These are phyloP conservation scores for Picea glauca DNA, from an alignment of 75 land plant genomes.

Conservation along the genomic window DNA sequence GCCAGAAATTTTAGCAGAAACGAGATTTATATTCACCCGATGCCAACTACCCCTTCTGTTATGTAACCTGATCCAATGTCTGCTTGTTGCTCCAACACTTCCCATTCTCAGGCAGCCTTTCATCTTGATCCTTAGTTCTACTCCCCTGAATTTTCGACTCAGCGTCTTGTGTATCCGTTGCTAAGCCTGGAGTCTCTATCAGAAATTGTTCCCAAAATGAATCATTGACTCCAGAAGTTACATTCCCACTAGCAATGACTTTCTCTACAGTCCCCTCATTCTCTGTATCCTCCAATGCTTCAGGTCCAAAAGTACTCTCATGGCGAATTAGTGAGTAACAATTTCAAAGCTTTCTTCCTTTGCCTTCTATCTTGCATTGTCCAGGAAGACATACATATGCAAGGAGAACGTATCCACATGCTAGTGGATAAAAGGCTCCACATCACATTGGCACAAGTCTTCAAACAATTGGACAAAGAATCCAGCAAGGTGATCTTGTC, in stretches of 20 bases:
- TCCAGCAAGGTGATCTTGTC: too few relatives aligned
- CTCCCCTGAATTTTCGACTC: slow-evolving; percentile 24
- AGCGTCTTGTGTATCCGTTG: slow-evolving; percentile 22
- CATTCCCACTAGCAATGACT: not conserved
- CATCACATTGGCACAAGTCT: too few relatives aligned
- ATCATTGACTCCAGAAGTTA: slow-evolving; percentile 35
- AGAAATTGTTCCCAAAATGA: slow-evolving; percentile 79
- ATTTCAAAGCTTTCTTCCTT: too few relatives aligned
- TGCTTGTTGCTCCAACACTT: slow-evolving; percentile 22
- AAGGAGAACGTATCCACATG: too few relatives aligned
- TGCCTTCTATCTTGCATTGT: too few relatives aligned
- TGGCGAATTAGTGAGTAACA: too few relatives aligned
- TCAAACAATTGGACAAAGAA: too few relatives aligned
- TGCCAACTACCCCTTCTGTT: slow-evolving; percentile 26
- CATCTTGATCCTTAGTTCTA: slow-evolving; percentile 2
- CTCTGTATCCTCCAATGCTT: slow-evolving; percentile 4
- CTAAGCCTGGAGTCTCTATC: slow-evolving; percentile 50
- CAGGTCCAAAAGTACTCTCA: too few relatives aligned
- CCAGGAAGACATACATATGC: too few relatives aligned
- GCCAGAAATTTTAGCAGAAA: too few relatives aligned
- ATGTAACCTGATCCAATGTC: slow-evolving; percentile 19
- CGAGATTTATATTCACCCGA: not conserved
- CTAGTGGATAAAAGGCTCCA: too few relatives aligned
- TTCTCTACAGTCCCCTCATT: not conserved
- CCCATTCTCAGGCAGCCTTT: not conserved